Base-by-base conservation (phyloP, 1,284 basidiomycete species). In the Leccinum pachyderme region DNA sequence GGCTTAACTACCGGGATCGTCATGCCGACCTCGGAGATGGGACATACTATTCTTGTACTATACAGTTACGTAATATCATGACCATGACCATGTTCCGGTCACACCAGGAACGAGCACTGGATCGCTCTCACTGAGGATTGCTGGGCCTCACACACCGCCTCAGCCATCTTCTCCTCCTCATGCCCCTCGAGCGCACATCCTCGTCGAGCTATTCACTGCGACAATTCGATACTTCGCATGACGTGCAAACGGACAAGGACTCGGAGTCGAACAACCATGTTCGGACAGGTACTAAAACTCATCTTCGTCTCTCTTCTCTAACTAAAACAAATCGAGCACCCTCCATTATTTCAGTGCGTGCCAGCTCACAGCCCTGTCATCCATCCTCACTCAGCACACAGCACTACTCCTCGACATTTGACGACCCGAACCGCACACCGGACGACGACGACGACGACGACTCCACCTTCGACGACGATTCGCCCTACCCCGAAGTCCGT, bases 401-500 rank as follows among this genome's bases (percentile, higher is more conserved):
- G 62, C 41, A 43, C 7, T 49, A 56, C 25, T 31, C 52, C 0
- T 53, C 63, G 0, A 52, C 59, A 24, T 64, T 70, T 28, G 63
- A 80, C 55, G 79, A 82, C 57, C 80, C 80, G 7, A 81, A 81
- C 58, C 61, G 65, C 35, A 58, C 70, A n/a, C 49, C 68, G 62
- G 63, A 69, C 18, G 39, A 41, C 12, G 22, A 69, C 18, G 39
- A 41, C 12, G 22, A 18, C 18, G 18, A 41, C 12, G 39, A 41
- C 39, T 24, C 39, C 4, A 41, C 39, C 11, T 57, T 63, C 12
- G 63, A 73, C 37, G 79, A 81, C 53, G 81, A 83, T 56, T 84
- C 81, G 0, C 81, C 81, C 0, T 91, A 91, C 66, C 87, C 86
- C 8, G 87, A 90, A 65, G 89, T 91, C 22, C 82, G 89, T 29